These are phyloP conservation scores for Brassica hybrid DNA, from an alignment of 441 rosid species.

Conservation along the genomic window DNA sequence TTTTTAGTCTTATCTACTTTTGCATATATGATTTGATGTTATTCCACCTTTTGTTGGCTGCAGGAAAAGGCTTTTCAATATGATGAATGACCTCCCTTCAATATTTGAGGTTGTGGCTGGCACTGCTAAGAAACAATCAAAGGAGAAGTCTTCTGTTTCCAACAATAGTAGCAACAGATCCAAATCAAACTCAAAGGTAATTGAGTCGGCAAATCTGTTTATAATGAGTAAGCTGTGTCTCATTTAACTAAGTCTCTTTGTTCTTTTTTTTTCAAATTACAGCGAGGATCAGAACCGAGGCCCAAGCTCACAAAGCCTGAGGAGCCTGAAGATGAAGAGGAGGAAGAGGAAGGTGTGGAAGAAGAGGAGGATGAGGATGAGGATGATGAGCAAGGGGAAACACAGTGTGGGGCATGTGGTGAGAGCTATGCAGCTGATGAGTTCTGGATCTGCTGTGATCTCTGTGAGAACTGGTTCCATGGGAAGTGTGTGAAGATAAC, in stretches of 20 bases:
- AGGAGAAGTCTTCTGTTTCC: conserved; percentile 55
- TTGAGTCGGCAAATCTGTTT: neutral
- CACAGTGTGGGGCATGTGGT: conserved; percentile 77
- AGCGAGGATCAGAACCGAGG: conserved; percentile 62
- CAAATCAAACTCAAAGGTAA: conserved; percentile 64
- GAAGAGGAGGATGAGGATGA: conserved; percentile 64
- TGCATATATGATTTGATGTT: conserved; percentile 5
- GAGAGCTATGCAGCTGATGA: conserved; percentile 69
- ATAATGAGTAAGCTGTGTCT: neutral
- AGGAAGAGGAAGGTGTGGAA: conserved; percentile 53
- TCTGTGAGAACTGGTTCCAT: conserved; percentile 74
- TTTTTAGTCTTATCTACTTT: conserved; percentile 8
- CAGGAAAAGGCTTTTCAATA: conserved; percentile 71
- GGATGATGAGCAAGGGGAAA: conserved; percentile 68
- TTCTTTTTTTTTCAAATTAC: conserved; percentile 22
- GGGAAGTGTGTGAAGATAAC: conserved; percentile 81
- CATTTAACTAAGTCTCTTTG: neutral
- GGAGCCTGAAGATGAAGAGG: conserved; percentile 47
- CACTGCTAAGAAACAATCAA: conserved; percentile 54
- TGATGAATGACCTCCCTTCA: conserved; percentile 74
- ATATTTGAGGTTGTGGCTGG: conserved; percentile 69
- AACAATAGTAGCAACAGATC: conserved; percentile 62
- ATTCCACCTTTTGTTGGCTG: conserved; percentile 24
- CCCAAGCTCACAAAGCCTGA: conserved; percentile 45
- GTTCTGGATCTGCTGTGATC: conserved; percentile 80